Base-by-base conservation (phyloP, 2,329 filamentous ascomycete species). In the Cyphellophora attinorum region DNA sequence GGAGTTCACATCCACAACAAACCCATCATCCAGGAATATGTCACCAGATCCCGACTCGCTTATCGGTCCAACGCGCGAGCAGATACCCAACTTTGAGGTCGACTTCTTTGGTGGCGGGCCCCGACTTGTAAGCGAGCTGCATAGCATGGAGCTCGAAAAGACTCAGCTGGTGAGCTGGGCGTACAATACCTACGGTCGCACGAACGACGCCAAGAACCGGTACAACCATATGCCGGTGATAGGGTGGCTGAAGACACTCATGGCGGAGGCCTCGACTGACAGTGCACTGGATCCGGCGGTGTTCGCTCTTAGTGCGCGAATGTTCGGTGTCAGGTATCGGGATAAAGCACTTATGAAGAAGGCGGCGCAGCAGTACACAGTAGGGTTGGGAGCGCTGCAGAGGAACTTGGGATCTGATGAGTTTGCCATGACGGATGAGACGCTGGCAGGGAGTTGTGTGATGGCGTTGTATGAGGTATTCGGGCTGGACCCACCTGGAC, bases 391-490 rank as follows among this genome's bases (percentile, higher is more conserved):
- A 6, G 13, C 17, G 18, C 29, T 31, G 6, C 29, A 31, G 17
- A 13, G 16, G n/a, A 31, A 18, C 17, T n/a, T 31, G 5, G 5
- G 12, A 15, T 14, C 12, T 6, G 6, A 8, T n/a, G 17, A 31
- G 14, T 5, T 6, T 8, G 29, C 29, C 12, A 13, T 31, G 12
- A 14, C 12, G 6, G 29, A 31, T 17, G 29, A 31, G n/a, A 31
- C 29, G 18, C 17, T 31, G 13, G 29, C 29, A 11, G 29, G 12
- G 6, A 31, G 12, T 5, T 31, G 29, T 31, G 11, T 31, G 6
- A 10, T 31, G 14, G 29, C 29, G 14, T n/a, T 31, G 12, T 31
- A 31, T 17, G 29, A 31, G 29, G 29, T 31, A 17, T 25, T n/a
- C n/a, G 21, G 21, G 8, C 21, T 25, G 21, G 8, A n/a, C n/a